Evolutionary conservation across 306 rosid genomes (phyloP).

Genomic region (Calophaca sinica): DNA sequence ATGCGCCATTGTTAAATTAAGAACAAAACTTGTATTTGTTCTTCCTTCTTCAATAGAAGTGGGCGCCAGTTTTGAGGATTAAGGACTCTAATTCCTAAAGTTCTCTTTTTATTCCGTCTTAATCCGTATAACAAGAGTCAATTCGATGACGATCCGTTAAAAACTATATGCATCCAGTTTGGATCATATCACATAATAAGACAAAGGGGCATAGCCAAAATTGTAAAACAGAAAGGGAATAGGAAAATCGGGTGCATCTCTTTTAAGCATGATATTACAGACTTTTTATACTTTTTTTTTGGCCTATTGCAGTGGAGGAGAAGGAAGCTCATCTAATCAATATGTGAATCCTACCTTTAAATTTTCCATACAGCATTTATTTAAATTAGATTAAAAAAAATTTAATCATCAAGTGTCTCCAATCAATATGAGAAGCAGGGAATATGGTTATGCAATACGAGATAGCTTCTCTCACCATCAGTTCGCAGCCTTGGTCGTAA

Average conservation of each 20-base stretch:
- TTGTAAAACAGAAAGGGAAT: constrained; percentile 6
- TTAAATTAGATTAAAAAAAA: constrained; percentile 7
- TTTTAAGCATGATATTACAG: constrained; percentile 17
- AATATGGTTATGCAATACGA: constrained; percentile 31
- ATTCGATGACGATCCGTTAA: too few species aligned
- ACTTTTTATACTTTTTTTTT: neutral
- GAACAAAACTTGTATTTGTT: too few species aligned
- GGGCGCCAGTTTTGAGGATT: too few species aligned
- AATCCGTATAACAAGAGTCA: too few species aligned
- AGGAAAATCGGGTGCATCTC: constrained; percentile 8
- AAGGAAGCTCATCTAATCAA: constrained; percentile 10
- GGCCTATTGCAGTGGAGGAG: neutral
- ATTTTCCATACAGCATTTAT: constrained; percentile 10
- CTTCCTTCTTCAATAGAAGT: too few species aligned
- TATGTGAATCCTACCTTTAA: neutral
- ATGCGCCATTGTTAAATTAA: too few species aligned
- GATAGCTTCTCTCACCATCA: constrained; percentile 66
- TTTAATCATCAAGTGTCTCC: neutral
- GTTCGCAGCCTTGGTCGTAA: constrained; percentile 87
- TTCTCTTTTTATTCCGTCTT: too few species aligned
- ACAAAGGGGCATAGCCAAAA: constrained; percentile 27
- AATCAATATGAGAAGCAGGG: constrained; percentile 20
- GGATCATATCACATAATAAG: too few species aligned
- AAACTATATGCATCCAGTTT: too few species aligned
- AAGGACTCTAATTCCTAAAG: too few species aligned